A percentile compares a stretch with the other conserved stretches of the same genome.
Conservation (phyloP, 2,329 filamentous ascomycete species). For the Pleurostoma richardsiae region DNA sequence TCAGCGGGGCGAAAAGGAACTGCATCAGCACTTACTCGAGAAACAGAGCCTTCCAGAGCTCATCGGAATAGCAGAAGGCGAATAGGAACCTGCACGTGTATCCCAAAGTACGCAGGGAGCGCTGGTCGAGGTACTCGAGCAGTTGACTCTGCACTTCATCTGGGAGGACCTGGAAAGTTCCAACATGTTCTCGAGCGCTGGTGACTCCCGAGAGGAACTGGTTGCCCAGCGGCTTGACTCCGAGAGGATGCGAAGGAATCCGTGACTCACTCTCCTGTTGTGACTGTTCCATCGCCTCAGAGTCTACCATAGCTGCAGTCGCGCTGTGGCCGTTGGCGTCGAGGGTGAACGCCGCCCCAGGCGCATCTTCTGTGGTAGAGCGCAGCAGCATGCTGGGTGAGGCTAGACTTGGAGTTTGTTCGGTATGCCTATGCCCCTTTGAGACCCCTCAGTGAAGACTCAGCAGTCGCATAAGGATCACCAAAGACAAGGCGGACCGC, state of each 20-base stretch:
- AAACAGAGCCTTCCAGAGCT: slow-evolving; percentile 84
- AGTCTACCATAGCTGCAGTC: background rate
- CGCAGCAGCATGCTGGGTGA: background rate
- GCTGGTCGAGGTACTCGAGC: slow-evolving; percentile 68
- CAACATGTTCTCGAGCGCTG: slow-evolving; percentile 63
- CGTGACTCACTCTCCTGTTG: slow-evolving; percentile 34
- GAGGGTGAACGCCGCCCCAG: background rate
- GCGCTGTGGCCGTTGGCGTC: background rate
- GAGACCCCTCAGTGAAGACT: no score
- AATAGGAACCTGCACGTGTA: slow-evolving; percentile 80
- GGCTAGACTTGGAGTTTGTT: no score
- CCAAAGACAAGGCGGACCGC: no score
- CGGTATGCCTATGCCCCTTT: no score
- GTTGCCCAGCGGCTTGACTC: slow-evolving; percentile 84
- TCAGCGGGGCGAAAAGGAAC: background rate
- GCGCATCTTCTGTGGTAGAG: background rate
- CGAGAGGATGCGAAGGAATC: slow-evolving; percentile 75
- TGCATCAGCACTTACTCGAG: slow-evolving; percentile 63
- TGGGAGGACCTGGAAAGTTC: slow-evolving; percentile 62
- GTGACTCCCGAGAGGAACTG: slow-evolving; percentile 60
- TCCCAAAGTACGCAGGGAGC: slow-evolving; percentile 60
- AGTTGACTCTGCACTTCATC: slow-evolving; percentile 76
- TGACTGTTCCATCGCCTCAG: no score
- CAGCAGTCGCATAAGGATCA: no score
- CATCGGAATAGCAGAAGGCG: slow-evolving; percentile 78